A percentile compares a stretch with the other conserved stretches of the same genome.
Conservation (phyloP, 371 early-diverging fungal genomes). For the Apophysomyces ossiformis region DNA sequence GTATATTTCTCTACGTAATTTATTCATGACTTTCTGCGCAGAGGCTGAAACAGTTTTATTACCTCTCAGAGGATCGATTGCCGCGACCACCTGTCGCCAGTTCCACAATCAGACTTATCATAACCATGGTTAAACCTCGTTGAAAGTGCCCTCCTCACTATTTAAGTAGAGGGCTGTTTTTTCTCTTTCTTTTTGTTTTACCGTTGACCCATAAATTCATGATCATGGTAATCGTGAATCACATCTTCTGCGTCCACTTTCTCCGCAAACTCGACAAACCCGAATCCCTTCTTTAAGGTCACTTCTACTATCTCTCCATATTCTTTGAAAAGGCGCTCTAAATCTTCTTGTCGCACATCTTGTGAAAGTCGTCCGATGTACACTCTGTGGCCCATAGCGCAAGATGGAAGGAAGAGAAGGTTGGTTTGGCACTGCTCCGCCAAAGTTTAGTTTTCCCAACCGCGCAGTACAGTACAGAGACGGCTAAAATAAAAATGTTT, state of each 20-base stretch:
- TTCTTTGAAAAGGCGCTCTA: constrained; percentile 63
- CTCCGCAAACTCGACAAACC: constrained; percentile 37
- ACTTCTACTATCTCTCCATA: constrained; percentile 68
- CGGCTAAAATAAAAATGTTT: neutral
- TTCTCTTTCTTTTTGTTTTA: constrained; percentile 22
- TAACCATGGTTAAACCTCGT: neutral
- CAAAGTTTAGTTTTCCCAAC: neutral
- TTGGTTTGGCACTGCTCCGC: neutral
- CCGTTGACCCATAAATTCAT: constrained; percentile 71
- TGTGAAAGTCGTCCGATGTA: constrained; percentile 69
- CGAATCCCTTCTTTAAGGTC: constrained; percentile 71
- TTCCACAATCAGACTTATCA: constrained; percentile 6
- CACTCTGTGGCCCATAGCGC: constrained; percentile 57
- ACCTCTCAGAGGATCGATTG: constrained; percentile 12
- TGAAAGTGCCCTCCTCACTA: neutral
- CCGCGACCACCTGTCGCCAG: constrained; percentile 8
- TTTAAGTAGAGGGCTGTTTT: neutral
- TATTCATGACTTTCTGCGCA: neutral
- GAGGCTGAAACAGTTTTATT: neutral
- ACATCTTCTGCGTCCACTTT: constrained; percentile 47
- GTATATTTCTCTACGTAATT: constrained; percentile 19
- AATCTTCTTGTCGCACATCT: constrained; percentile 64
- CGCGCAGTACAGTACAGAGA: neutral
- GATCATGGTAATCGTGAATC: constrained; percentile 65
- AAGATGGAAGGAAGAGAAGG: neutral